phyloP scores from a whole-genome alignment of 768 basidiomycete genomes.

The Leccinum uliginosum region DNA sequence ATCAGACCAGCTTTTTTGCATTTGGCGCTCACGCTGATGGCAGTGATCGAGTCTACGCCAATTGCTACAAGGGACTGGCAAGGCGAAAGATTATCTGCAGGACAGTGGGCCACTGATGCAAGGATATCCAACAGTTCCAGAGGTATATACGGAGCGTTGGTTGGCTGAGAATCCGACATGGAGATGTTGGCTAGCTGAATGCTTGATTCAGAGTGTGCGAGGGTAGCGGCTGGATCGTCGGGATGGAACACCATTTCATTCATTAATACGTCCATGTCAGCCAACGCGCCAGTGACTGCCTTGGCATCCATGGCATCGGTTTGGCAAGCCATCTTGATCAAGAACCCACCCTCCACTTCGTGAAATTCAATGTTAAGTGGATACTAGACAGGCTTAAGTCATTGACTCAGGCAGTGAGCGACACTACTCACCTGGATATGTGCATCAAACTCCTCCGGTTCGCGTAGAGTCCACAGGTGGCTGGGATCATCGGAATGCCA shows the following conservation, averaged over 20 bases:
- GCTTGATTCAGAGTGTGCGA: not conserved
- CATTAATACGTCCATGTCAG: conserved; percentile 19
- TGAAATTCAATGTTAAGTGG: conserved; percentile 41
- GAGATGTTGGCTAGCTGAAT: not conserved
- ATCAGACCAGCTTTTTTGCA: conserved; percentile 35
- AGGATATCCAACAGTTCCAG: conserved; percentile 7
- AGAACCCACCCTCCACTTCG: conserved; percentile 29
- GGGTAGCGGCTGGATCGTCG: conserved; percentile 10
- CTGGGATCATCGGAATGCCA: not conserved
- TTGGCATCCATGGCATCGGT: conserved; percentile 25
- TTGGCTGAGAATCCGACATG: not conserved
- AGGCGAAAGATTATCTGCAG: conserved; percentile 27
- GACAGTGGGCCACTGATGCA: conserved; percentile 22
- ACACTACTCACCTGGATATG: conserved; percentile 29
- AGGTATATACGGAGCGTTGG: conserved; percentile 2
- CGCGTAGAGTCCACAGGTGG: conserved; percentile 23
- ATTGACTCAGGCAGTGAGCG: not conserved
- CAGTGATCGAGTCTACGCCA: conserved; percentile 49
- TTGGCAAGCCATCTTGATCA: conserved; percentile 34
- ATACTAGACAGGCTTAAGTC: conserved; percentile 30
- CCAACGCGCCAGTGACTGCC: conserved; percentile 17
- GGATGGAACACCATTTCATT: conserved; percentile 17
- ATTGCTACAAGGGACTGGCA: conserved; percentile 37
- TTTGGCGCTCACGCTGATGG: conserved; percentile 41
- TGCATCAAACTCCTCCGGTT: conserved; percentile 11